These are phyloP conservation scores for Backusella mclennaniae DNA, from an alignment of 192 early-diverging fungal genomes.

Conservation along the genomic window DNA sequence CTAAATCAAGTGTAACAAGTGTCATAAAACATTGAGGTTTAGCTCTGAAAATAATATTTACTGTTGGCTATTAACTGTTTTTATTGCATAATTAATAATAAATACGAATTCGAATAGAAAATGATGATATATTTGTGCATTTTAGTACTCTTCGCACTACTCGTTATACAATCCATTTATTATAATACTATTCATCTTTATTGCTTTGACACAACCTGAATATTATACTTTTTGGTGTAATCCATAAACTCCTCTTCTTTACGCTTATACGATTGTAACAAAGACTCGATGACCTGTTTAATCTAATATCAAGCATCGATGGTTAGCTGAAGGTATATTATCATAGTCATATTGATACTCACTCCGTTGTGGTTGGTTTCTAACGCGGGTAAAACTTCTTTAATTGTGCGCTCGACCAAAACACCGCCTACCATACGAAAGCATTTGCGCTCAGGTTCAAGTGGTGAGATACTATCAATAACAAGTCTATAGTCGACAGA, in stretches of 20 bases:
- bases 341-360: constrained; percentile 17
- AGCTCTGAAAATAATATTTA: no score
- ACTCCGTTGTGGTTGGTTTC: constrained; percentile 85
- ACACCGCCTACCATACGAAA: constrained; percentile 94
- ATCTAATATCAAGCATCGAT: constrained; percentile 50
- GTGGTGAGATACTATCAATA: constrained; percentile 88
- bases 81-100: no score
- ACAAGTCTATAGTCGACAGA: constrained; percentile 57
- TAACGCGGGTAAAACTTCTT: constrained; percentile 88
- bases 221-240: constrained; percentile 90
- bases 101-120: no score
- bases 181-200: not conserved
- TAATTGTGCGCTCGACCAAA: constrained; percentile 88
- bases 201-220: constrained; percentile 55
- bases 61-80: no score
- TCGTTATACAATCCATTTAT: no score
- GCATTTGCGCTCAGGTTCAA: constrained; percentile 83
- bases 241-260: constrained; percentile 88
- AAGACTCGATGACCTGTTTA: constrained; percentile 68
- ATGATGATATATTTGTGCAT: no score
- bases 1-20: no score
- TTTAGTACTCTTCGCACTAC: no score
- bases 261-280: constrained; percentile 77
- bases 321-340: not conserved
- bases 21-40: no score